Base-by-base conservation (phyloP, 345 rosid genomes). In the Garcia nutans region DNA sequence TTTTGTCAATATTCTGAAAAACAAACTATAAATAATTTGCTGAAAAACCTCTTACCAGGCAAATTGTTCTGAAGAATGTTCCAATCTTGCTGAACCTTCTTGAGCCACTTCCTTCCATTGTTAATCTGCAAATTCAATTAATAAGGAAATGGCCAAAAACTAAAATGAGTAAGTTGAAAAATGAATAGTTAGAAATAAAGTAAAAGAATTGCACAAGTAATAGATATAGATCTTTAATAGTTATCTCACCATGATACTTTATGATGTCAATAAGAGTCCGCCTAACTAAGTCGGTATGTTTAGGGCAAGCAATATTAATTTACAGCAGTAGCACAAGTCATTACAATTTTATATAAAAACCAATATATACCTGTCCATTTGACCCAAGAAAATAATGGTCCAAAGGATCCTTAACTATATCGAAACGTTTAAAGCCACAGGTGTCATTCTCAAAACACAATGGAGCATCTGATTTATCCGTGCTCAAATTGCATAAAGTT, bases 71-170 rank as follows among this genome's bases (percentile, higher is more conserved):
- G 97, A 81, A 96, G 97, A 83, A 96, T 91, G 84, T 80, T 90
- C 98, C 98, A 96, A 76, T 92, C 98, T 82, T 93, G 99, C 80
- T 96, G 97, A 75, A 96, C 91, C 89, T 96, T 96, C 89, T 87
- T 93, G 58, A 92, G 75, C 98, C 98, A 96, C 83, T 87, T 85
- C 85, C 98, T 89, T 80, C 91, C 92, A 76, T 83, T 84, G 83
- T 84, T 89, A 70, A 68, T 80, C 99, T 96, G 91, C 81, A 83
- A 73, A 74, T 70, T 74, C 68, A 68, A 62, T 67, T 61, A 54
- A 74, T 16, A 3, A 55, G 19, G 54, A 28, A 70, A 63, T 31
- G 41, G 44, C 67, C 9, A 61, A 49, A 24, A 69, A 19, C 26
- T 54, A 17, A 15, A 73, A 24, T 56, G 17, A 47, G 73, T 13